Evolutionary conservation across 495 filamentous ascomycete species (phyloP), one percentile per base, ranked within the genome.

Genomic region (Recurvomyces mirabilis): DNA sequence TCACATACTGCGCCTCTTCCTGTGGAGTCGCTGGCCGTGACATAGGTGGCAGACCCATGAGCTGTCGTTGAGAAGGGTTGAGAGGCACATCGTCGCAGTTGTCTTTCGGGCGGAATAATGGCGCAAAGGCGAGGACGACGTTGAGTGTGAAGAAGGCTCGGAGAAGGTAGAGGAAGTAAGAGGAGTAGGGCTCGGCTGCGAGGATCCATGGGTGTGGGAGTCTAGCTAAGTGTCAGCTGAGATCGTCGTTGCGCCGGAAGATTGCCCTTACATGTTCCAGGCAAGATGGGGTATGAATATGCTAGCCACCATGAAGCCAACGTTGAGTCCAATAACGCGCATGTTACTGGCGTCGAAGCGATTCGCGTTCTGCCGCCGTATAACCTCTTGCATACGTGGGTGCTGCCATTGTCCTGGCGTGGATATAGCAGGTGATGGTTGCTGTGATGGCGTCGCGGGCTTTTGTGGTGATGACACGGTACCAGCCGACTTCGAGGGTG

Each of bases 61-160:
- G 74, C 40, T 75, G 69, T 30, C 91, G 82, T 62, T 98, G 91
- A 11, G 79, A 78, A 18, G 91, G 86, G 4, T 87, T 95, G 40
- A 98, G 72, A 48, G 91, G 78, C 37, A 98, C 93, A 60, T 98
- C 89, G 52, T 77, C 68, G 46, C 94, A 71, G 48, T 89, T 75
- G 60, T 94, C 87, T 43, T 69, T 73, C 5, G 65, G 63, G 38
- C 77, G 73, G 56, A 84, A 60, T 17, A 94, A 71, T 11, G 86
- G 91, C 18, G 72, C 68, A 26, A 81, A 53, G 13, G 83, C 78
- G 12, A 74, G 47, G 47, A 68, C 45, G 43, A 89, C 76, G 61
- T 88, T 91, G 61, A 68, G 62, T 30, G 77, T 19, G 24, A 84
- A 71, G 31, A 86, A 55, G 12, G 75, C 51, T 42, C 78, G 81